Evolutionary conservation across 2,329 filamentous ascomycete genomes (phyloP).

Genomic region (Alternaria burnsii): DNA sequence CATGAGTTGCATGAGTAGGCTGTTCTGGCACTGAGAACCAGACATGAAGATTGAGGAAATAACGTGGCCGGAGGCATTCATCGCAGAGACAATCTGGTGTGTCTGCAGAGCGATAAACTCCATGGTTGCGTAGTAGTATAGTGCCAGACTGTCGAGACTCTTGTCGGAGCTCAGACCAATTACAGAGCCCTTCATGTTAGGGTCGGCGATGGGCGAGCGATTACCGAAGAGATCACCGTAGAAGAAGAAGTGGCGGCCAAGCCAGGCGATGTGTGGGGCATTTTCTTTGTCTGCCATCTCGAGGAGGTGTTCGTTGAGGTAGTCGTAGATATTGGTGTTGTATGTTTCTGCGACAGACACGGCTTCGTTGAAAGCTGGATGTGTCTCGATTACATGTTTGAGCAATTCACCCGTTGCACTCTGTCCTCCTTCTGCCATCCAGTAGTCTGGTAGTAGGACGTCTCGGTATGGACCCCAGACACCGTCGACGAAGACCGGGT

Average conservation of each 20-base stretch:
- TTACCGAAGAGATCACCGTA: slow-evolving; percentile 98
- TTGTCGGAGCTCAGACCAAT: slow-evolving; percentile 89
- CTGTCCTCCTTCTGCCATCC: slow-evolving; percentile 97
- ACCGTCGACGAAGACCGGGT: slow-evolving; percentile 91
- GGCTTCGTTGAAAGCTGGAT: slow-evolving; percentile 86
- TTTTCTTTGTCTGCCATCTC: slow-evolving; percentile 73
- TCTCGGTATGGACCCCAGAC: slow-evolving; percentile 98
- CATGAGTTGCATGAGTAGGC: slow-evolving; percentile 88
- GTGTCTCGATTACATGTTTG: slow-evolving; percentile 93
- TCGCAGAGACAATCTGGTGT: slow-evolving; percentile 89
- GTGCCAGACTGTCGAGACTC: slow-evolving; percentile 82
- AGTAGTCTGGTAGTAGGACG: slow-evolving; percentile 88
- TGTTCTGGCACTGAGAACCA: slow-evolving; percentile 95
- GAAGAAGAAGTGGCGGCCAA: slow-evolving; percentile 96
- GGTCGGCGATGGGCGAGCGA: slow-evolving; percentile 89
- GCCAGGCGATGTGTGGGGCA: slow-evolving; percentile 81
- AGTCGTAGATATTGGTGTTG: slow-evolving; percentile 92
- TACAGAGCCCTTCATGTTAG: slow-evolving; percentile 89
- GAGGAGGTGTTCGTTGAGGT: slow-evolving; percentile 85
- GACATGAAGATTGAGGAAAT: slow-evolving; percentile 98
- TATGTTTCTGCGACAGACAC: slow-evolving; percentile 80
- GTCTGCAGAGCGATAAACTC: slow-evolving; percentile 99
- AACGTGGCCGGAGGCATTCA: slow-evolving; percentile 89
- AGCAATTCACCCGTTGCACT: slow-evolving; percentile 94
- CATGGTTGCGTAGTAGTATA: slow-evolving; percentile 95